Conservation (phyloP, 75 land plant species). For the Selaginella moellendorffii region DNA sequence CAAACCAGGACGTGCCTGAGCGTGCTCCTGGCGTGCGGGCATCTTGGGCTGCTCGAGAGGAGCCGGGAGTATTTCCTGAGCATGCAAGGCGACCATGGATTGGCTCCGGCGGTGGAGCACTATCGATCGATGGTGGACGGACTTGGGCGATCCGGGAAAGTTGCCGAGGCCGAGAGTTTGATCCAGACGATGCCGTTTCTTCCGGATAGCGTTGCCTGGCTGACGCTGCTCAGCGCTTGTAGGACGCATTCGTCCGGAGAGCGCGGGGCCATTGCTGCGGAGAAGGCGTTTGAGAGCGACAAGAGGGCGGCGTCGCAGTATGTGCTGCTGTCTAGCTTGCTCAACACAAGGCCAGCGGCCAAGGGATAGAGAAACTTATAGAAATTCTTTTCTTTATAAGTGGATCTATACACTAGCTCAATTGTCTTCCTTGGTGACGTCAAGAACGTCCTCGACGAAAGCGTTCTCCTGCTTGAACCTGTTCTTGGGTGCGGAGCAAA, state of each 20-base stretch:
- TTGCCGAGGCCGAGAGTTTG: conserved; percentile 1
- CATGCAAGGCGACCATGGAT: conserved; percentile 2
- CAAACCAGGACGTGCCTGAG: background rate
- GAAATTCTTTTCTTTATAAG: too few species aligned
- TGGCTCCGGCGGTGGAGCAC: background rate
- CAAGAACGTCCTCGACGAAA: conserved; percentile 7
- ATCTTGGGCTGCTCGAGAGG: background rate
- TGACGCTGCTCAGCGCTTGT: conserved; percentile 6
- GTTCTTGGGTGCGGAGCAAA: conserved; percentile 14
- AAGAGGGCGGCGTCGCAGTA: background rate
- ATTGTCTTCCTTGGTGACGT: conserved; percentile 8
- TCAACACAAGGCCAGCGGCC: too few species aligned
- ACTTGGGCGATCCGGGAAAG: background rate
- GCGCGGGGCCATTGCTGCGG: background rate
- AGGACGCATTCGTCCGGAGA: background rate
- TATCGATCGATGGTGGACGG: conserved; percentile 8
- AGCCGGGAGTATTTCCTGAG: background rate
- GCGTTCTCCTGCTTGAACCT: conserved; percentile 14
- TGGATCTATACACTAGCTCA: too few species aligned
- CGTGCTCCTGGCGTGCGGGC: background rate
- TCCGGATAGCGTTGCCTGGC: background rate
- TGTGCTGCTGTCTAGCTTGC: background rate
- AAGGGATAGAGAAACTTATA: too few species aligned
- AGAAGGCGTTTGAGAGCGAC: background rate
- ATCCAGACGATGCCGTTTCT: background rate